phyloP scores from a whole-genome alignment of 2,329 filamentous ascomycete genomes.

The Penicillium psychrosexuale region DNA sequence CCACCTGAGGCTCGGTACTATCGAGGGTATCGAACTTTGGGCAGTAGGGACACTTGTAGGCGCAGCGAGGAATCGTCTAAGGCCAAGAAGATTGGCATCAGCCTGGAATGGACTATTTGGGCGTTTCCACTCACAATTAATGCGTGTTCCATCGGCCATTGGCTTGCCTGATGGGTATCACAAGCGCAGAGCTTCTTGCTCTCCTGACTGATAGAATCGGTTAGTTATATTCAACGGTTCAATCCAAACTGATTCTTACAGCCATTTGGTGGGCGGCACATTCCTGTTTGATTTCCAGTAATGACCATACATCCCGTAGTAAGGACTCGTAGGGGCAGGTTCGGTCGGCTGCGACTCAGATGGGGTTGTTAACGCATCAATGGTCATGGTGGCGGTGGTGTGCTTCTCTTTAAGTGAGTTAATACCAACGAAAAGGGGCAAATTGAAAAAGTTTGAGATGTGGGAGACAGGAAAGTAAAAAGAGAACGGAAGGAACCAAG shows the following conservation, averaged over 20 bases:
- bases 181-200: background rate
- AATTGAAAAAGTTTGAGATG: background rate
- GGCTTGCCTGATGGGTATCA: background rate
- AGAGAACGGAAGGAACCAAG: background rate
- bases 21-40: background rate
- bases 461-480: background rate
- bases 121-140: background rate
- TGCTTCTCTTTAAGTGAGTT: background rate
- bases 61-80: background rate
- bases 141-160: background rate
- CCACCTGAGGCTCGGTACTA: background rate
- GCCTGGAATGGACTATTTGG: background rate
- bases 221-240: background rate
- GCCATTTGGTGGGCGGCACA: background rate
- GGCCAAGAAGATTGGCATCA: background rate
- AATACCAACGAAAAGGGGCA: too few relatives aligned
- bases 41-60: slow-evolving; percentile 1
- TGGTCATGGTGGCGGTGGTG: background rate
- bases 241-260: background rate
- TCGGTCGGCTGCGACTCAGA: background rate
- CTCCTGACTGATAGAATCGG: background rate
- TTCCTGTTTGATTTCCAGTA: background rate
- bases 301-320: background rate
- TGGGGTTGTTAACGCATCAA: background rate
- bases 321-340: background rate